Percentiles rank a stretch among this genome's conserved stretches.
Evolutionary conservation across 768 basidiomycete species (phyloP).

Genomic region (Agrocybe praecox): DNA sequence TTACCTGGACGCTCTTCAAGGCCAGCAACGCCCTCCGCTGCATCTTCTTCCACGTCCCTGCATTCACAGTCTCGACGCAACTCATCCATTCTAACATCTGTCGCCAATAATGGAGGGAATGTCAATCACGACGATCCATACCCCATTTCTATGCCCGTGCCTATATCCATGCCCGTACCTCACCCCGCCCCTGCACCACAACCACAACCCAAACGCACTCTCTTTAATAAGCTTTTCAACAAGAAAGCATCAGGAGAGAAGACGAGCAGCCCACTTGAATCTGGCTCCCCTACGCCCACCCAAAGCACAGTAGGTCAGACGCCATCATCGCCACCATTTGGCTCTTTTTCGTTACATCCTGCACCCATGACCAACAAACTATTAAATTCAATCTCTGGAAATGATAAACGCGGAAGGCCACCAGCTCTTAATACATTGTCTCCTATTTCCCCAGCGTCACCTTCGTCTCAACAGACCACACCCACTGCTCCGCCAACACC

Average conservation of each 20-base stretch:
- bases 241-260: slow-evolving; percentile 33
- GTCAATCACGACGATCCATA: neutral
- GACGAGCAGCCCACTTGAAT: neutral
- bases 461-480: slow-evolving; percentile 19
- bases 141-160: slow-evolving; percentile 19
- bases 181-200: slow-evolving; percentile 23
- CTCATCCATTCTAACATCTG: neutral
- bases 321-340: slow-evolving; percentile 9
- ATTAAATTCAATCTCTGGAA: slow-evolving; percentile 1
- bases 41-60: slow-evolving; percentile 30
- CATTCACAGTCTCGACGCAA: slow-evolving; percentile 16
- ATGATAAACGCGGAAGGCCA: slow-evolving; percentile 6
- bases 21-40: slow-evolving; percentile 23
- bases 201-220: slow-evolving; percentile 50
- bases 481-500: slow-evolving; percentile 17
- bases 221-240: slow-evolving; percentile 77
- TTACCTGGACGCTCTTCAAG: slow-evolving; percentile 12
- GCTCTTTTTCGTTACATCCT: slow-evolving; percentile 18
- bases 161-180: neutral
- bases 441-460: slow-evolving; percentile 14
- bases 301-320: neutral
- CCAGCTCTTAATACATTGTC: slow-evolving; percentile 11
- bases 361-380: slow-evolving; percentile 16
- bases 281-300: neutral
- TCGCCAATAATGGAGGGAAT: neutral